Evolutionary conservation across 768 basidiomycete genomes (phyloP), one percentile per base, ranked within the genome.

Genomic region (Termitomyces sp.): DNA sequence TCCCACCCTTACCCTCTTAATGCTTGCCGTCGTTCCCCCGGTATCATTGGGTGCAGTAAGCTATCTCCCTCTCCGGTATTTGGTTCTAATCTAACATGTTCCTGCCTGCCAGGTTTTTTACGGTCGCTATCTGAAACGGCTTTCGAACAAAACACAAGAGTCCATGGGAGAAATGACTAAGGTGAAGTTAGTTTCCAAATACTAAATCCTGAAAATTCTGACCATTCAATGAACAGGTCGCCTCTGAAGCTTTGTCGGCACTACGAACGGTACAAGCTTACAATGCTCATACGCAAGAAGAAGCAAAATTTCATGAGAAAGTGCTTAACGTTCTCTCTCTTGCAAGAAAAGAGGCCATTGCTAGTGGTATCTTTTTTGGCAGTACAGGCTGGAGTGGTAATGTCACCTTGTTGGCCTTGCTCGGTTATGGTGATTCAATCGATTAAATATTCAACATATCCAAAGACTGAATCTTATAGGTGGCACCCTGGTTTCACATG

Each of bases 131-230:
- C 75, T 99, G 54, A 93, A 95, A 69, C 89, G 87, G 60, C 82
- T 99, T 3, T 93, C 93, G 7, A 93, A 92, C 65, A 78, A 87
- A 66, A 95, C 96, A 6, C 96, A 99, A 71, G 94, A 95, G 66
- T 93, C 95, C 1, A 82, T 97, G 53, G 95, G 95, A 55, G 95
- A 96, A 55, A 94, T 96, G 95, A 93, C 94, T 33, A 95, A 80
- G 71, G 76, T 77, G 34, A 37, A 83, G 72, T 79, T 75, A 16
- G 45, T 5, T 37, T 27, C 9, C n/a, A 16, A 40, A 50, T 45
- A 32, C 22, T 36, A 16, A 22, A 57, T 44, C 49, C 26, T 4
- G 26, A 34, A 16, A 34, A 32, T 30, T 44, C 46, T 34, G 47
- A 34, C 34, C 56, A 33, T 30, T 39, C 16, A 43, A 40, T 8